Evolutionary conservation across 2,329 filamentous ascomycete species (phyloP), one percentile per base, ranked within the genome.

Genomic region (Ceratocystis harringtonii): DNA sequence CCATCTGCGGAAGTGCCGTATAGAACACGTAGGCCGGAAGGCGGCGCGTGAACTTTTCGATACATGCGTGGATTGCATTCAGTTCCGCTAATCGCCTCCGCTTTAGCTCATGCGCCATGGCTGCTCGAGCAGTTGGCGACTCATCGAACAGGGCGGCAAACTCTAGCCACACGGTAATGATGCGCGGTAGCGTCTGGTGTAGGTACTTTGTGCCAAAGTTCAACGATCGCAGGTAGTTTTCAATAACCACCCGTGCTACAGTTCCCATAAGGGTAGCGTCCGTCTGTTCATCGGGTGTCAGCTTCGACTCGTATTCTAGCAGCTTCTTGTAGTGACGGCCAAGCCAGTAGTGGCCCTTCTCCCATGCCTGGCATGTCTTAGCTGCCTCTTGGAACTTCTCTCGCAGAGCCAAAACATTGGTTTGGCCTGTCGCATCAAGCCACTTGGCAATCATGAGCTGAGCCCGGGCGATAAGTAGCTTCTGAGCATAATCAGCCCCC

Each of bases 301-400:
- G 82, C 1, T 82, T 78, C 74, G 90, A 92, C 73, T 97, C 91
- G 0, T 90, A 89, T 71, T 97, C 92, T 2, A 96, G 78, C 3
- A 97, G 82, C 74, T 96, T 99, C 74, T 96, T 95, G 80, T 99
- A 99, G 75, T 97, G 91, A 60, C 92, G 90, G 4, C 94, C 94
- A 8, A 99, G 82, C 73, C 96, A 96, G 74, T 97, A 99, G 73
- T 97, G 92, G 0, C 90, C 92, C 75, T 96, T 97, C 73, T 99
- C 94, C 92, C 92, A 99, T 63, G 84, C 84, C 4, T 79, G 76
- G 70, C 80, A 78, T 1, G 83, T 85, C 72, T 82, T 85, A n/a
- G 88, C 84, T 0, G 92, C 92, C 69, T 88, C 83, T 68, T 91
- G 87, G 71, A 96, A 99, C 72, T 90, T 89, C 64, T 85, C 81